Base-by-base conservation (phyloP, 176 grass and related monocot species). In the Aechmea fasciata region DNA sequence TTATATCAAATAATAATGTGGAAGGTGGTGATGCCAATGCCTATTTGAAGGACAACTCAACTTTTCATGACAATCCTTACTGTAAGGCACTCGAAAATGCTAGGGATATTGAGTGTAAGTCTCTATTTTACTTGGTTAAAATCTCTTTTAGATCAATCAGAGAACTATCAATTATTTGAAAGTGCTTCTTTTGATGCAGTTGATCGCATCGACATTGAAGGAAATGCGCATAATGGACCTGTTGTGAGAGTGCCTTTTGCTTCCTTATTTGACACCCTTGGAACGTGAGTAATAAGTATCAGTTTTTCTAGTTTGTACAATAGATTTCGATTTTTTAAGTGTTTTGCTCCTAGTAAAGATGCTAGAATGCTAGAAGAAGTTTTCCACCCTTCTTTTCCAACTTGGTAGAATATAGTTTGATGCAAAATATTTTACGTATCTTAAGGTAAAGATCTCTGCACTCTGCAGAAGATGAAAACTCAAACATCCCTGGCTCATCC, bases 61-160 rank as follows among this genome's bases (percentile, higher is more conserved):
- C 69, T 75, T 99, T 99, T 81, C 75, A 85, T 80, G 89, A 99
- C 11, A 99, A 99, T 14, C 89, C 89, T 59, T 99, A 90, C 71
- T 90, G 84, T 87, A 99, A 87, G 87, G 87, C 87, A 10, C 68
- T 99, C 72, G 85, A 83, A 75, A 99, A 79, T 83, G 75, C 89
- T 18, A 93, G 86, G 73, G 86, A 99, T 69, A 90, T 75, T 69
- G 82, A 99, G 63, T 99, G 94, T 99, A 85, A 97, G 83, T 64
- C 66, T 41, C 4, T 41, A 15, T 68, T 7, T 49, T 59, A 59
- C 23, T 20, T 55, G 13, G 33, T 69, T 57, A 28, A 24, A 48
- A 49, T 25, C 25, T 14, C 52, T 52, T 13, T 19, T 23, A 72
- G 0, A 12, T 67, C 69, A 78, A 10, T 61, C 15, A 51, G n/a